A percentile compares a stretch with the other conserved stretches of the same genome.
These are phyloP conservation scores for Cytospora mali DNA, from an alignment of 2,329 filamentous ascomycete species.

Conservation along the genomic window DNA sequence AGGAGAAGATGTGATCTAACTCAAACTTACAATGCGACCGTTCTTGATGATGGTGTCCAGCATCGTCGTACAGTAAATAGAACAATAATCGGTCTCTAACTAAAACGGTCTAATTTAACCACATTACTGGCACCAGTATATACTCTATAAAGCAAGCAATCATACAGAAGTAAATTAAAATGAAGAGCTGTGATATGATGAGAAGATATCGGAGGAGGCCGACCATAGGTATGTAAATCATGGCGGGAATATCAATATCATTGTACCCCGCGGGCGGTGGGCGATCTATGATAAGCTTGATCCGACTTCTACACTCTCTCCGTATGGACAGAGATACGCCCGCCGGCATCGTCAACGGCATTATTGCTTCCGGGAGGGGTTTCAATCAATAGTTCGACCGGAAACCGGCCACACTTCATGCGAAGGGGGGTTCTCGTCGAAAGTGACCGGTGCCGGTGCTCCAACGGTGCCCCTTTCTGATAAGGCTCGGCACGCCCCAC, in stretches of 20 bases:
- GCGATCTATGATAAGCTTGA: not conserved
- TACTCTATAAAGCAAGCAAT: too few species aligned
- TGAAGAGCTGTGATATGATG: not conserved
- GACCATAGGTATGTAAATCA: not conserved
- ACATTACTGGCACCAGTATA: not conserved
- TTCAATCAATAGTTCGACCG: constrained; percentile 11
- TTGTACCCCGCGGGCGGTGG: not conserved
- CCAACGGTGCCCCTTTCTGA: not conserved
- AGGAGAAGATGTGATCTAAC: not conserved
- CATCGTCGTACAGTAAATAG: constrained; percentile 15
- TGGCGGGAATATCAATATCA: not conserved
- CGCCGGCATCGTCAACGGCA: constrained; percentile 1
- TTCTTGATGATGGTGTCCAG: constrained; percentile 33
- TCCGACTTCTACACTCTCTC: not conserved
- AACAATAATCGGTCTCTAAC: constrained; percentile 6
- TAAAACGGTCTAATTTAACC: not conserved
- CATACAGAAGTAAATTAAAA: not conserved
- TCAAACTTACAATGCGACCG: constrained; percentile 32
- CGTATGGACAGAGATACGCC: constrained; percentile 5
- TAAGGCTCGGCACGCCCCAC: constrained; percentile 13
- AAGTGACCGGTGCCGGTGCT: constrained; percentile 5
- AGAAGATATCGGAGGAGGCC: not conserved
- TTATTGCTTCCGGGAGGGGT: constrained; percentile 12
- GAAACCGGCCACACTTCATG: not conserved
- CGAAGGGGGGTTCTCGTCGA: constrained; percentile 10